phyloP scores from a whole-genome alignment of 805 yeast species.

The Candida coquimbonensis region DNA sequence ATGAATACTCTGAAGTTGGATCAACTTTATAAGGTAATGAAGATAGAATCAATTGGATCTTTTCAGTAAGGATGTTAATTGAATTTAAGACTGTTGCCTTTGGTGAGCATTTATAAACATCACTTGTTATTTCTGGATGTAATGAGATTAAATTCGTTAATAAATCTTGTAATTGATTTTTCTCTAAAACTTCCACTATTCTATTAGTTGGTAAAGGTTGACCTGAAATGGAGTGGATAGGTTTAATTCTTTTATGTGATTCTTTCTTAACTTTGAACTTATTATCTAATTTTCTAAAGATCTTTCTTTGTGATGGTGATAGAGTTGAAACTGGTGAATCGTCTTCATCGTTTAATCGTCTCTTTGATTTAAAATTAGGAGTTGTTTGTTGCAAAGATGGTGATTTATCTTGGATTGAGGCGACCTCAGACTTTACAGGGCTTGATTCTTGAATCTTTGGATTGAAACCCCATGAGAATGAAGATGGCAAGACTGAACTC shows the following conservation, averaged over 20 bases:
- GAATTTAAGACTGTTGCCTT: constrained; percentile 49
- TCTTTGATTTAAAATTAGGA: constrained; percentile 6
- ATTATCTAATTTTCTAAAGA: constrained; percentile 4
- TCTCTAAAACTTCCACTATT: constrained; percentile 62
- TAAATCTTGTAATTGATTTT: constrained; percentile 43
- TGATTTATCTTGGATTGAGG: constrained; percentile 3
- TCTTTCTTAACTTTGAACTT: constrained; percentile 10
- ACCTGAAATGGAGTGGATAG: constrained; percentile 34
- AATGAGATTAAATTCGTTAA: constrained; percentile 44
- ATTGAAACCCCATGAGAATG: constrained; percentile 22
- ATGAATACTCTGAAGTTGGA: constrained; percentile 66
- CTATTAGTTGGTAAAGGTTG: constrained; percentile 57
- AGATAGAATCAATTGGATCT: constrained; percentile 32
- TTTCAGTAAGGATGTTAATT: constrained; percentile 38
- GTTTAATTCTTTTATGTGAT: constrained; percentile 22
- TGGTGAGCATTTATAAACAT: constrained; percentile 47
- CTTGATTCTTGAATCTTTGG: constrained; percentile 25
- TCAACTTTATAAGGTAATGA: constrained; percentile 75
- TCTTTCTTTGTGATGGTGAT: constrained; percentile 1
- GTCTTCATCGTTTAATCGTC: constrained; percentile 14
- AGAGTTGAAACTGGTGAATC: constrained; percentile 3
- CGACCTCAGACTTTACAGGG: not conserved
- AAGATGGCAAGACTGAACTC: constrained; percentile 14
- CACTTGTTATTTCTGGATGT: constrained; percentile 56
- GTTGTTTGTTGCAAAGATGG: constrained; percentile 4